phyloP scores from a whole-genome alignment of 148 eudicot species.

The Arctostaphylos glauca region DNA sequence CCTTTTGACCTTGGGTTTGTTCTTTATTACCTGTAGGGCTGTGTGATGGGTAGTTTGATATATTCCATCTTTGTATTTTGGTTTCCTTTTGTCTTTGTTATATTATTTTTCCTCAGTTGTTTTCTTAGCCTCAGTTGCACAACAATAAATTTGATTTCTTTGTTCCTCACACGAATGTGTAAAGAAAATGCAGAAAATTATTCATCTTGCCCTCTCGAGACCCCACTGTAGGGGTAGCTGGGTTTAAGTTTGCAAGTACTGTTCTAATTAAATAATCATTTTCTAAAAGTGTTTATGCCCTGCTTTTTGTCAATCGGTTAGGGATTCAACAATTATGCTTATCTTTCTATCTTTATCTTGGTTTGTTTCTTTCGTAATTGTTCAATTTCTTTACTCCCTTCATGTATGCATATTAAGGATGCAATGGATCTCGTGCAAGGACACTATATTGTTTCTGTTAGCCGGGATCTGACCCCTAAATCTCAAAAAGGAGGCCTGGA shows the following conservation, averaged over 20 bases:
- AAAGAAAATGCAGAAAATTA: too few species aligned
- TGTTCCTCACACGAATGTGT: too few species aligned
- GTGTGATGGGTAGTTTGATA: too few species aligned
- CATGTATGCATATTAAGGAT: constrained; percentile 50
- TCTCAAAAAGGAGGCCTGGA: constrained; percentile 66
- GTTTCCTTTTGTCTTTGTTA: too few species aligned
- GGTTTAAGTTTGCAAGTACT: background rate
- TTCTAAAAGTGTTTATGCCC: background rate
- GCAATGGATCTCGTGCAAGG: constrained; percentile 94
- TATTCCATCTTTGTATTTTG: too few species aligned
- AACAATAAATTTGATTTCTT: too few species aligned
- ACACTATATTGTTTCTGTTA: constrained; percentile 73
- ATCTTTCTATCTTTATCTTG: background rate
- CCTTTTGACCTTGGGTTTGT: background rate
- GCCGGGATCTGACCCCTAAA: constrained; percentile 58
- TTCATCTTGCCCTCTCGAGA: too few species aligned
- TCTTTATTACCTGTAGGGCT: too few species aligned
- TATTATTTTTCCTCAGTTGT: too few species aligned
- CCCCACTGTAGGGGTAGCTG: too few species aligned
- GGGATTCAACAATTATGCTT: too few species aligned
- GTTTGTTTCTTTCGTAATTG: background rate
- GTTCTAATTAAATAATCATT: background rate
- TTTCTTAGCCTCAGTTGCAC: too few species aligned
- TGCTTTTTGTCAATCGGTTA: background rate
- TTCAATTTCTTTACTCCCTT: background rate